Percentiles rank a stretch among this genome's conserved stretches.
Conservation (phyloP, 305 asterid species). For the Fraxinus latifolia region DNA sequence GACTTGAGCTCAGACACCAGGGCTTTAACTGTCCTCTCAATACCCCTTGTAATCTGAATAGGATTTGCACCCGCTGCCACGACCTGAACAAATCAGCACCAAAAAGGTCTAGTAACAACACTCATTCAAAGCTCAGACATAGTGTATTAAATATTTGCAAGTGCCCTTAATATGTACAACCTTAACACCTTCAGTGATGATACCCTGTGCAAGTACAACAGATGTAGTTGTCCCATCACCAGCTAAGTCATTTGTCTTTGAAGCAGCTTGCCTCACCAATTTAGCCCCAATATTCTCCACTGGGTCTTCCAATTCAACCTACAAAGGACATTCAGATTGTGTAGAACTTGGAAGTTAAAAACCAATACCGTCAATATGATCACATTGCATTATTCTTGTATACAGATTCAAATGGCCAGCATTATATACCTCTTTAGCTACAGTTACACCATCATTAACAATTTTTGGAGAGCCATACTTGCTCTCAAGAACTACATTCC, state of each 20-base stretch:
- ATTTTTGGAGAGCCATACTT: slow-evolving; percentile 59
- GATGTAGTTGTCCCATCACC: slow-evolving; percentile 74
- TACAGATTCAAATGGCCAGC: background rate
- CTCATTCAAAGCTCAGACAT: background rate
- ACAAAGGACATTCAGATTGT: background rate
- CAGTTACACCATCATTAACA: slow-evolving; percentile 69
- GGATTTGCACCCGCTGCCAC: slow-evolving; percentile 69
- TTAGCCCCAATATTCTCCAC: slow-evolving; percentile 67
- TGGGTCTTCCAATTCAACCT: slow-evolving; percentile 71
- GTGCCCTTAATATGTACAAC: slow-evolving; percentile 21
- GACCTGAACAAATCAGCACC: slow-evolving; percentile 33
- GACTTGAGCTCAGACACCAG: slow-evolving; percentile 46
- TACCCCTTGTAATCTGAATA: slow-evolving; percentile 56
- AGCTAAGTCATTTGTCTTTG: slow-evolving; percentile 70
- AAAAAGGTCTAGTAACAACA: background rate
- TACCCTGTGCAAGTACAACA: slow-evolving; percentile 69
- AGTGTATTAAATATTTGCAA: background rate
- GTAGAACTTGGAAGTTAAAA: background rate
- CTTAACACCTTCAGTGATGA: slow-evolving; percentile 69
- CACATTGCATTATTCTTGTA: background rate
- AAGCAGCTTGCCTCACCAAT: slow-evolving; percentile 72
- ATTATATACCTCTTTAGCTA: slow-evolving; percentile 55
- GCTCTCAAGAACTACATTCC: slow-evolving; percentile 65
- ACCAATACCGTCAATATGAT: background rate
- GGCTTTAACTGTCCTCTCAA: slow-evolving; percentile 49